Evolutionary conservation across 805 yeast genomes (phyloP).

Genomic region (Monosporozyma unispora): DNA sequence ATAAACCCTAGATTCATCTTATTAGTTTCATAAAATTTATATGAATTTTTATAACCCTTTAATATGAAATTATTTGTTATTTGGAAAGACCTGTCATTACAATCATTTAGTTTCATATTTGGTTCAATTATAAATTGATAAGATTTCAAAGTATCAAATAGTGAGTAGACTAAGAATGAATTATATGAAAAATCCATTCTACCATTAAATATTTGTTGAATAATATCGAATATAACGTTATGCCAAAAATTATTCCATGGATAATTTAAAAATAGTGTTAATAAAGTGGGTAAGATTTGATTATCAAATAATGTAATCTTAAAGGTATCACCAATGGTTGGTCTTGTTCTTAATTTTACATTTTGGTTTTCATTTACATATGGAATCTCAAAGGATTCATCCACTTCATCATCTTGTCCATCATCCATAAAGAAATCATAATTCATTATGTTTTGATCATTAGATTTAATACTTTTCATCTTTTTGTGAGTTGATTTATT

Average conservation of each 20-base stretch:
- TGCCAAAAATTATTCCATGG: conserved; percentile 97
- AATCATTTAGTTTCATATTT: neutral
- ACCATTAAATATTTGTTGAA: conserved; percentile 89
- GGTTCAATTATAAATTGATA: neutral
- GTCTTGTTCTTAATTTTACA: conserved; percentile 38
- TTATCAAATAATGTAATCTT: conserved; percentile 75
- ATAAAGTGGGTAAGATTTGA: conserved; percentile 52
- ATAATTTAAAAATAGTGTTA: conserved; percentile 65
- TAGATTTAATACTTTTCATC: neutral
- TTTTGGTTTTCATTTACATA: conserved; percentile 33
- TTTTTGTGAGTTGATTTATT: neutral
- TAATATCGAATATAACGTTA: conserved; percentile 90
- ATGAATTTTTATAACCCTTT: conserved; percentile 51
- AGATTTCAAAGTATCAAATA: conserved; percentile 15
- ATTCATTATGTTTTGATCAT: conserved; percentile 28
- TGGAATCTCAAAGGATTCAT: conserved; percentile 28
- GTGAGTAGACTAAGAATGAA: conserved; percentile 47
- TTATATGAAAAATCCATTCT: conserved; percentile 76
- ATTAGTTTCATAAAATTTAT: conserved; percentile 47
- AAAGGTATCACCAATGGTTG: conserved; percentile 78
- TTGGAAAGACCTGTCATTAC: conserved; percentile 31
- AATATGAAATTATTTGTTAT: conserved; percentile 48
- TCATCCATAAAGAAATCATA: conserved; percentile 11
- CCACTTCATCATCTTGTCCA: conserved; percentile 39
- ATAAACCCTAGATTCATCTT: conserved; percentile 79